Evolutionary conservation across 495 filamentous ascomycete genomes (phyloP), one percentile per base, ranked within the genome.

Genomic region (Aspergillus carlsbadensis): DNA sequence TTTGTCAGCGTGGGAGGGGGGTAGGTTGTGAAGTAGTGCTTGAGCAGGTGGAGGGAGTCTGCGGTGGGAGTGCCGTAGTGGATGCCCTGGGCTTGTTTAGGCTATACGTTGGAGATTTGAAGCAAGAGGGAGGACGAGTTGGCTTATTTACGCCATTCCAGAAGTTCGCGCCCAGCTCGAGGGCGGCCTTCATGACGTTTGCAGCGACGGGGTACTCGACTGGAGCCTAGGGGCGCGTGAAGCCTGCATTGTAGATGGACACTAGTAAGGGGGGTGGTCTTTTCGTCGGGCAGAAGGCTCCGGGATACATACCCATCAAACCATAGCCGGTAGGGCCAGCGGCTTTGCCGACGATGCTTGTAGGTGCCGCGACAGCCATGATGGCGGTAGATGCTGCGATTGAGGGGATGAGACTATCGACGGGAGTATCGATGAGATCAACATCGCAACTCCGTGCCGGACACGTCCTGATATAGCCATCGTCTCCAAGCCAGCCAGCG

Each of bases 1-100:
- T 68, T 86, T 87, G 31, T 79, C 77, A 5, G 79, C 80, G 65
- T 90, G 86, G 56, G 82, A 83, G 8, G 88, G 88, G 65, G 89
- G 85, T 59, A 80, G 73, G 24, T n/a, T n/a, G 71, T 80, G 65
- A 87, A 88, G 74, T 90, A 90, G 41, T 74, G 71, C 36, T 85
- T 79, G 47, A 90, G 72, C 5, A 90, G 74, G 47, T 79, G 75
- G 4, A 90, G 76, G 11, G 79, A 83, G 53, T 78, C 76, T 39
- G 62, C 50, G 2, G 69, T 57, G 4, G 70, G 68, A 0, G 70
- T 58, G 15, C 73, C 73, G 45, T 76, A 76, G 59, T 69, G 66
- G 34, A 66, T 63, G 29, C 65, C 69, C 7, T 58, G 61, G 39
- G 66, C 66, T 60, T 2, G 35, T 37, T 37, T 3, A 13, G 11